These are phyloP conservation scores for Liquidambar formosana DNA, from an alignment of 164 flowering plant species.

Conservation along the genomic window DNA sequence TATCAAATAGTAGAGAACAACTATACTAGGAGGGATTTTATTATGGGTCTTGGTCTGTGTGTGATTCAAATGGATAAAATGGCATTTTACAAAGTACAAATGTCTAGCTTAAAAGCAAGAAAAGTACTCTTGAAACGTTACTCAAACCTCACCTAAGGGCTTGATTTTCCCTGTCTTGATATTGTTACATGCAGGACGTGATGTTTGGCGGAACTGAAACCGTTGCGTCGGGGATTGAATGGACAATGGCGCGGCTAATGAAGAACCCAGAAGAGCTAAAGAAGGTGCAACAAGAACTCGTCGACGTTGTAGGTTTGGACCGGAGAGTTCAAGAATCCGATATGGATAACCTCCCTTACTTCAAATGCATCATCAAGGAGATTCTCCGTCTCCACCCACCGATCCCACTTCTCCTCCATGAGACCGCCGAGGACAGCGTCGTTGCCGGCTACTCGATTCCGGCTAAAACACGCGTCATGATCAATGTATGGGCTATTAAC, in stretches of 20 bases:
- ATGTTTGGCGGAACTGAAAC: constrained; percentile 43
- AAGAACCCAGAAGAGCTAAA: constrained; percentile 31
- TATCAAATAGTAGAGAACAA: too few species aligned
- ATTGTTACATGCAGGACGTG: constrained; percentile 27
- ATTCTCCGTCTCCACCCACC: constrained; percentile 38
- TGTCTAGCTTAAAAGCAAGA: too few species aligned
- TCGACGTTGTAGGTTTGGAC: constrained; percentile 20
- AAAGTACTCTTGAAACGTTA: too few species aligned
- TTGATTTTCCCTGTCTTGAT: not conserved
- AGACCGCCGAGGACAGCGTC: constrained; percentile 13
- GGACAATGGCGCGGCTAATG: constrained; percentile 44
- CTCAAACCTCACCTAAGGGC: too few species aligned
- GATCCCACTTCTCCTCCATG: constrained; percentile 34
- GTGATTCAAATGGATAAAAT: too few species aligned
- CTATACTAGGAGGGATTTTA: too few species aligned
- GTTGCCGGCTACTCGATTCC: constrained; percentile 25
- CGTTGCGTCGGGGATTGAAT: constrained; percentile 35
- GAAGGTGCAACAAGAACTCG: constrained; percentile 32
- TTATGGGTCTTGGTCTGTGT: too few species aligned
- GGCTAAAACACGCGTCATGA: constrained; percentile 26
- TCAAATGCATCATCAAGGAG: constrained; percentile 31
- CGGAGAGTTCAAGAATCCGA: constrained; percentile 25
- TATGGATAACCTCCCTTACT: constrained; percentile 26
- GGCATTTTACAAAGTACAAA: too few species aligned
- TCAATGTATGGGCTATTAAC: constrained; percentile 39